Evolutionary conservation across 208 protist species (phyloP), one percentile per base, ranked within the genome.

Genomic region (Leishmania turanica): DNA sequence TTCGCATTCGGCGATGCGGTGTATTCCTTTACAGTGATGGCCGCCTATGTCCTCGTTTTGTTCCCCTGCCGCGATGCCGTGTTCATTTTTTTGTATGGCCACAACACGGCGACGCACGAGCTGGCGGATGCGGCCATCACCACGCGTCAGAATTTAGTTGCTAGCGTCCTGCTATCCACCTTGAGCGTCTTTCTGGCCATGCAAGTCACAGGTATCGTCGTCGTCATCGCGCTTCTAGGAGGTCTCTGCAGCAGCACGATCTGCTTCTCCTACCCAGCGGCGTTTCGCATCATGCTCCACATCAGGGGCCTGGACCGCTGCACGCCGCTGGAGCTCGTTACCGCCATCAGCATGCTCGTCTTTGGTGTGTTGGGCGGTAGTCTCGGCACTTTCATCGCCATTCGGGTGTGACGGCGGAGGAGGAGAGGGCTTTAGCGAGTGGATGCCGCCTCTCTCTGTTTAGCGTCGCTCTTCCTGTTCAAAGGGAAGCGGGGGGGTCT

Each of bases 41-140:
- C 91, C 15, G 92, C 92, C 6, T 96, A 93, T 81, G 90, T 92
- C 27, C 73, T 96, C 34, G 78, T 96, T 78, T 82, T 96, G 53
- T 93, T 96, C 73, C 92, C 92, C 42, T 89, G 91, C 70, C 90
- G 92, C 17, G 92, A 96, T 70, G 90, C 90, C 54, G 83, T 96
- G 60, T 94, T 96, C 75, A 93, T 96, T 58, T 77, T 94, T n/a
- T 86, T 90, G 84, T 96, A 92, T 75, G 92, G 92, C 73, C 94
- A 88, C 81, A 94, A 89, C 83, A 81, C 85, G 17, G 87, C 91
- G 71, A 81, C 76, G 62, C 74, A 84, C 66, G 72, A 86, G 78
- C 66, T 88, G 62, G 53, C 79, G 1, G 62, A 88, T 69, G 72
- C 88, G 49, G 77, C 75, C 24, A 92, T 95, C 84, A 78, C 85